Percentiles rank a stretch among this genome's conserved stretches.
Conservation (phyloP, 2,329 filamentous ascomycete genomes). For the Polytolypa hystricis region DNA sequence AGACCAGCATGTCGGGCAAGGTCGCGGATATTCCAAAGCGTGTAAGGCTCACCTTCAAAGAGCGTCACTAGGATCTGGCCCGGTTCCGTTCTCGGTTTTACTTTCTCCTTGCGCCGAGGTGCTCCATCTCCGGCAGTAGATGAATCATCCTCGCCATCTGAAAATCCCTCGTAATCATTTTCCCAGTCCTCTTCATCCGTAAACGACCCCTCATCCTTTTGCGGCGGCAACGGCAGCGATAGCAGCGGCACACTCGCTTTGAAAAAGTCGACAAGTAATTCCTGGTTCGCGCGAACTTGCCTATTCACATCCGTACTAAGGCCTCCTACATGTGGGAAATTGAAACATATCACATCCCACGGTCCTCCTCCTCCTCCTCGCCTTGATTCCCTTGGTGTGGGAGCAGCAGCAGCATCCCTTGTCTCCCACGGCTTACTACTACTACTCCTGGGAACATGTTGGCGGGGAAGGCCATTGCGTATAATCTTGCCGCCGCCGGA, state of each 20-base stretch:
- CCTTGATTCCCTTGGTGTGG: conserved; percentile 6
- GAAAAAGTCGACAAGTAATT: conserved; percentile 40
- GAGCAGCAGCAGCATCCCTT: not conserved
- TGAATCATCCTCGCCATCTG: not conserved
- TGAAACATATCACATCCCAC: conserved; percentile 80
- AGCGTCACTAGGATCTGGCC: conserved; percentile 66
- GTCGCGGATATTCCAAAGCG: conserved; percentile 87
- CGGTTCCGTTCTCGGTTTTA: conserved; percentile 18
- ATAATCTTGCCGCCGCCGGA: conserved; percentile 33
- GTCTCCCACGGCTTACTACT: not conserved
- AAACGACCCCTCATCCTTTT: conserved; percentile 14
- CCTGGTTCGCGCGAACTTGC: conserved; percentile 84
- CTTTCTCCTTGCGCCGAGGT: conserved; percentile 9
- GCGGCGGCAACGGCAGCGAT: conserved; percentile 18
- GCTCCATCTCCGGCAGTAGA: conserved; percentile 9
- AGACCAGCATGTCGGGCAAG: conserved; percentile 59
- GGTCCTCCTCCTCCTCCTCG: conserved; percentile 21
- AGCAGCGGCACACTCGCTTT: conserved; percentile 32
- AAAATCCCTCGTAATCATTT: conserved; percentile 7
- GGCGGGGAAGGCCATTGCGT: conserved; percentile 27
- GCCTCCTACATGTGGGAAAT: conserved; percentile 93
- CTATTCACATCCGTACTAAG: conserved; percentile 87
- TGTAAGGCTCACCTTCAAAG: conserved; percentile 91
- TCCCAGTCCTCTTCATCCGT: conserved; percentile 11
- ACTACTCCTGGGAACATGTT: conserved; percentile 2